Evolutionary conservation across 2,329 filamentous ascomycete genomes (phyloP), one percentile per base, ranked within the genome.

Genomic region (Zarea fungicola): DNA sequence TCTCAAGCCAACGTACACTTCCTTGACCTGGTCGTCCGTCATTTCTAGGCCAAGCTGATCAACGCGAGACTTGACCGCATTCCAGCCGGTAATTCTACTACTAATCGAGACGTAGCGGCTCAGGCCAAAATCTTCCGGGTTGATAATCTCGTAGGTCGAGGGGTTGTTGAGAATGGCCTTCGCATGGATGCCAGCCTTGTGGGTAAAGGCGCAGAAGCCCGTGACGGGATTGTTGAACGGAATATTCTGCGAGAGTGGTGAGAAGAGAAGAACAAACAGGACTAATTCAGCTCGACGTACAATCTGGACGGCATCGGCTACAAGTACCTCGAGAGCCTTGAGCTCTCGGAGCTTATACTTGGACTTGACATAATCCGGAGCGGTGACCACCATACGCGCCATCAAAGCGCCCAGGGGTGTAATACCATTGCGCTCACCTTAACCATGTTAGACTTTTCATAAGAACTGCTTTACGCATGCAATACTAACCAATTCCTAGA

Each of bases 291-390:
- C 40, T 42, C n/a, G n/a, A n/a, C n/a, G n/a, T 22, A 31, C 26
- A 9, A 47, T 40, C 67, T 91, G 80, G 32, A 91, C 87, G 43
- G 84, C 80, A 62, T 89, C 82, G 56, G 89, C 87, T 43, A 95
- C 88, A 42, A 92, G 72, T 60, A 92, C 86, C 72, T 95, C 89
- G 54, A 92, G 79, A 47, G 86, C 87, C 83, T 95, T 92, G 70
- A 95, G 78, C 81, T 88, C 89, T 69, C 89, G 78, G 48, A 95
- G 80, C 72, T 89, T 89, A 76, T 95, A 95, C 78, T 93, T 95
- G 78, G 75, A 70, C 73, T 83, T 84, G 62, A 93, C 87, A 67
- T 95, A 95, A 53, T 93, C 88, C 56, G 81, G 85, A 65, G 87
- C 83, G 55, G 42, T 40, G 9, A 89, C 86, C 58, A 95, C 86